phyloP scores from a whole-genome alignment of 129 eudicot genomes.

The Escallonia rubra region DNA sequence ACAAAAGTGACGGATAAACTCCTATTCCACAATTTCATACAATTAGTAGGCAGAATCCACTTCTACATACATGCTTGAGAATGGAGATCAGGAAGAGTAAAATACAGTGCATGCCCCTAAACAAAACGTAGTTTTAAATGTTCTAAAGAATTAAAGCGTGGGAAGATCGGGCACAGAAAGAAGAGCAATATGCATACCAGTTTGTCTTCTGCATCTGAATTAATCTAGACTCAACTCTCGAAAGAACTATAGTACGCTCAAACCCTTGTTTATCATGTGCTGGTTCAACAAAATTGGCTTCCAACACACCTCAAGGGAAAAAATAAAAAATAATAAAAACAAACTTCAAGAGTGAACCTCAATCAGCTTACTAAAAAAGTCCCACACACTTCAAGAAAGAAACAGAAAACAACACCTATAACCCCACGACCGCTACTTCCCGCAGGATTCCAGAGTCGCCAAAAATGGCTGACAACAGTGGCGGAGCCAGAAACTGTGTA shows the following conservation, averaged over 20 bases:
- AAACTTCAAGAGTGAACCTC: neutral
- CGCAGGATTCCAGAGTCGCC: slow-evolving; percentile 93
- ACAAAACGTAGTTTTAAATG: slow-evolving; percentile 41
- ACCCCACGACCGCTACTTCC: slow-evolving; percentile 99
- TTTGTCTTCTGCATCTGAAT: slow-evolving; percentile 75
- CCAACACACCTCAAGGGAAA: slow-evolving; percentile 56
- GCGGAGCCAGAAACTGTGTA: no score
- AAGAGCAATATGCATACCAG: slow-evolving; percentile 45
- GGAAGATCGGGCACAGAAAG: neutral
- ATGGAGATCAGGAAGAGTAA: neutral
- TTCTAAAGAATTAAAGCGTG: neutral
- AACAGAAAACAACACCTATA: slow-evolving; percentile 69
- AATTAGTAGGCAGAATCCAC: neutral
- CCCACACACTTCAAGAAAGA: neutral
- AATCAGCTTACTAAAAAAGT: neutral
- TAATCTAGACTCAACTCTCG: slow-evolving; percentile 69
- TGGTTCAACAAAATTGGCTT: slow-evolving; percentile 96
- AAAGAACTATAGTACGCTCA: slow-evolving; percentile 91
- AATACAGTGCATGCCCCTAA: neutral
- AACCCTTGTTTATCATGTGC: slow-evolving; percentile 99
- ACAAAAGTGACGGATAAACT: neutral
- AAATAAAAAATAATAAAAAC: neutral
- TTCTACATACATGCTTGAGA: no score
- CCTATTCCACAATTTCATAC: neutral
- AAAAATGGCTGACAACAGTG: slow-evolving; percentile 73